Evolutionary conservation across 129 eudicot genomes (phyloP).

Genomic region (Artemisia argyi): DNA sequence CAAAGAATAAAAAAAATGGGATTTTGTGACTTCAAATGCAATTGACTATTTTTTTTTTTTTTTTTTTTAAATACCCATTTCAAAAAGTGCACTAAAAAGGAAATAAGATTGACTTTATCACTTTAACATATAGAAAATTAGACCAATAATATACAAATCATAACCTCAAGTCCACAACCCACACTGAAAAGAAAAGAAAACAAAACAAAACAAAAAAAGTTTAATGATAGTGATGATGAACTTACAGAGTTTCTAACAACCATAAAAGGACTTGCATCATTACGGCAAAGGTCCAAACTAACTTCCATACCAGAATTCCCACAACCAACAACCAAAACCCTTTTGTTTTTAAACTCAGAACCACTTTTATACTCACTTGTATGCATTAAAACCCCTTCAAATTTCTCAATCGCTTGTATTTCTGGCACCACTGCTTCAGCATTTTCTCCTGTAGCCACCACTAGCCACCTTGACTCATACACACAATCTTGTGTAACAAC

Average conservation of each 20-base stretch:
- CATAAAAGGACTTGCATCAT: constrained; percentile 70
- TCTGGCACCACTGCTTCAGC: constrained; percentile 87
- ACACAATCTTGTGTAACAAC: constrained; percentile 52
- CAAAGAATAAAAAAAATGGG: too few relatives aligned
- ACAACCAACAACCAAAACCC: constrained; percentile 88
- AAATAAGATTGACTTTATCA: constrained; percentile 30
- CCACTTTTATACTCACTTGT: constrained; percentile 79
- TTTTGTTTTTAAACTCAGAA: constrained; percentile 46
- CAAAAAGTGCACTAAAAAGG: constrained; percentile 32
- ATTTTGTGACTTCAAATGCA: constrained; percentile 3
- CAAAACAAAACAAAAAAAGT: neutral
- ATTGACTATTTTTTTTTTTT: neutral
- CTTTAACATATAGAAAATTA: constrained; percentile 2
- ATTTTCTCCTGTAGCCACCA: constrained; percentile 95
- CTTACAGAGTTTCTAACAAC: constrained; percentile 96
- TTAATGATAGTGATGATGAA: constrained; percentile 27
- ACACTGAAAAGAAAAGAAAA: constrained; percentile 20
- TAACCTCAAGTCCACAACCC: constrained; percentile 30
- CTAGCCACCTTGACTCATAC: constrained; percentile 63
- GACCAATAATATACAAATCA: constrained; percentile 36
- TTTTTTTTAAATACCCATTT: neutral
- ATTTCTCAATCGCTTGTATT: constrained; percentile 64
- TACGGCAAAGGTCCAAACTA: constrained; percentile 80
- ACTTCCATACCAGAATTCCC: constrained; percentile 99
- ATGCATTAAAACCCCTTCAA: constrained; percentile 61